Evolutionary conservation across 1,139 yeast species (phyloP), one percentile per base, ranked within the genome.

Genomic region (Suhomyces coccinellae): DNA sequence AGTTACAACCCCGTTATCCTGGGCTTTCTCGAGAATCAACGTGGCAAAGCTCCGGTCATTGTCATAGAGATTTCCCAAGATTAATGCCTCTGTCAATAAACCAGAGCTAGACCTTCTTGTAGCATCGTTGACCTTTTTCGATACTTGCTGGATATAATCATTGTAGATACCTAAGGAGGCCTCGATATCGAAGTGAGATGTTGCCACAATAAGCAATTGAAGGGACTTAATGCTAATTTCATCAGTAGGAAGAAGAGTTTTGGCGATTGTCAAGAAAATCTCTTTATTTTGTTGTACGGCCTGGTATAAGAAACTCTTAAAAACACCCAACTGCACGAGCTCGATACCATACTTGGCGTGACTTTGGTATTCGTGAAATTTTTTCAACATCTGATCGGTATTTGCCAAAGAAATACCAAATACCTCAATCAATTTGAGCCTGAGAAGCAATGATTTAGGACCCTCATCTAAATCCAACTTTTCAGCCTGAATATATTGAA

Each of bases 41-140:
- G 75, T 71, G 0, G 89, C 88, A 59, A 85, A 77, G 45, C 80
- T 83, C 33, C 87, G 61, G 54, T 85, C 89, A 32, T 71, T 67
- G 31, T 73, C 71, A 16, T 73, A 65, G 31, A 85, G 62, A 43
- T 67, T 70, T 1, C 80, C 73, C 17, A 80, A 54, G 16, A 83
- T 63, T 41, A 84, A 63, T 1, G 85, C 65, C 52, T 83, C 83
- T 0, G 84, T 75, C 17, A 83, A 56, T 24, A 67, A 52, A 0
- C 83, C 83, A 16, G 77, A 65, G 2, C 74, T 67, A 0, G 82
- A 71, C 26, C 77, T 55, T 3, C 63, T 62, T 1, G 71, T 62
- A 2, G 38, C 46, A 6, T 63, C 64, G 43, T 75, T 74, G 6
- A 72, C 56, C 6, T 64, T 61, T 7, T 53, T 54, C 1, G 79